Conservation (phyloP, 148 eudicot genomes). For the Chenopodium album region DNA sequence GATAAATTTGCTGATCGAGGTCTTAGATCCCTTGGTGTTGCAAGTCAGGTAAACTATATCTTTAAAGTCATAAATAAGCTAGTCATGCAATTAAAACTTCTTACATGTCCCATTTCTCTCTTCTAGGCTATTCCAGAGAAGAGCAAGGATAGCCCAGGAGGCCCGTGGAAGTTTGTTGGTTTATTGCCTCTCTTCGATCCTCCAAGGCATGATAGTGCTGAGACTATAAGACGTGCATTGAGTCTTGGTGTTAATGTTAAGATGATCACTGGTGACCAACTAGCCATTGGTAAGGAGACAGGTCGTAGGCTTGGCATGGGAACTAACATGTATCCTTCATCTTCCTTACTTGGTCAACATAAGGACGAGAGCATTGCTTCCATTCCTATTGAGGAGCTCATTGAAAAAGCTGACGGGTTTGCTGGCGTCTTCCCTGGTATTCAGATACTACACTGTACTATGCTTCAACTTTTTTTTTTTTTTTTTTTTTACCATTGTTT, state of each 20-base stretch:
- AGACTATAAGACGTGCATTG: slow-evolving; percentile 72
- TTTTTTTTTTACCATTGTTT: neutral
- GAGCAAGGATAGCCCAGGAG: slow-evolving; percentile 66
- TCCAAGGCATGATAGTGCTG: slow-evolving; percentile 86
- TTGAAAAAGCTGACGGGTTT: slow-evolving; percentile 80
- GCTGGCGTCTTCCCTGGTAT: slow-evolving; percentile 90
- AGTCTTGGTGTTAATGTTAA: slow-evolving; percentile 85
- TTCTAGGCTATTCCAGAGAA: slow-evolving; percentile 63
- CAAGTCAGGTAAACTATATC: slow-evolving; percentile 46
- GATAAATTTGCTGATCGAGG: slow-evolving; percentile 81
- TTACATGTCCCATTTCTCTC: neutral
- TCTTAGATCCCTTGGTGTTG: slow-evolving; percentile 70
- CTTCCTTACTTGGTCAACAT: slow-evolving; percentile 69
- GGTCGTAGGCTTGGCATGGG: slow-evolving; percentile 89
- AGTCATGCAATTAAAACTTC: neutral
- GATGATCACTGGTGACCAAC: slow-evolving; percentile 91
- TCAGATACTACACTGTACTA: neutral
- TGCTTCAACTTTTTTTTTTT: neutral
- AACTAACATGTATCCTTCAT: slow-evolving; percentile 82
- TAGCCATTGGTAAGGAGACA: slow-evolving; percentile 82
- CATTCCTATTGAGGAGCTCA: slow-evolving; percentile 73
- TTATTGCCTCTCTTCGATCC: slow-evolving; percentile 81
- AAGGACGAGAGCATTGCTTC: slow-evolving; percentile 54
- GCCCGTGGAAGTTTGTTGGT: slow-evolving; percentile 67
- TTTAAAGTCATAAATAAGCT: neutral